phyloP scores from a whole-genome alignment of 371 early-diverging fungal species.

The Capillidium rhysosporum region DNA sequence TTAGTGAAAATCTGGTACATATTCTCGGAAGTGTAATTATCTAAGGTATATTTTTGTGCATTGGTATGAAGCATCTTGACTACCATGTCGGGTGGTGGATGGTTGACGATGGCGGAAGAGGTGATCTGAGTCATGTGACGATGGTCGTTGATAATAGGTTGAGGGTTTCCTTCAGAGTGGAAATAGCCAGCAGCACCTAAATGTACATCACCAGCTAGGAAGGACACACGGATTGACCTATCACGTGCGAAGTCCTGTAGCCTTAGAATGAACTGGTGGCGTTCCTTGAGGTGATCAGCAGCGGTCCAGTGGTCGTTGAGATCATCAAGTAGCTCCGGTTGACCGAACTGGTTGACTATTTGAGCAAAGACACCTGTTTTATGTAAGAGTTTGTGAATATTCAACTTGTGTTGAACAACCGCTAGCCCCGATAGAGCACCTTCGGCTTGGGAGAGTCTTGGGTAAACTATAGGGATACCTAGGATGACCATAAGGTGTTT shows the following conservation, averaged over 20 bases:
- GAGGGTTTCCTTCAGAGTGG: constrained; percentile 17
- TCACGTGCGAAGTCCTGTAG: constrained; percentile 41
- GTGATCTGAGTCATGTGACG: constrained; percentile 53
- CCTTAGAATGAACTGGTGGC: constrained; percentile 34
- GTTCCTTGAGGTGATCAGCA: constrained; percentile 41
- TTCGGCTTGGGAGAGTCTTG: constrained; percentile 45
- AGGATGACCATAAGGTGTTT: constrained; percentile 45
- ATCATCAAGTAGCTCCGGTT: constrained; percentile 65
- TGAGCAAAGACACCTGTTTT: constrained; percentile 26
- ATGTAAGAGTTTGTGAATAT: constrained; percentile 20
- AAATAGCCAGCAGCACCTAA: constrained; percentile 51
- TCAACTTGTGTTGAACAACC: constrained; percentile 9
- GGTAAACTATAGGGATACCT: constrained; percentile 58
- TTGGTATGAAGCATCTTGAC: constrained; percentile 15
- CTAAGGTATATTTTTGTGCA: constrained; percentile 14
- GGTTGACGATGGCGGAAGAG: constrained; percentile 56
- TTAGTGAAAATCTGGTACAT: constrained; percentile 21
- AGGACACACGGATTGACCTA: constrained; percentile 47
- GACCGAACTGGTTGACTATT: constrained; percentile 43
- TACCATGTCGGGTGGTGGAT: constrained; percentile 18
- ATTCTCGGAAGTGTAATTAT: constrained; percentile 22
- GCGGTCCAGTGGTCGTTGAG: constrained; percentile 50
- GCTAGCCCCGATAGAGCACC: constrained; percentile 21
- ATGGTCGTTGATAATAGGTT: constrained; percentile 32
- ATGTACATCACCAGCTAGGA: constrained; percentile 75